These are phyloP conservation scores for Lichina pygmaea DNA, from an alignment of 495 filamentous ascomycete species.

Conservation along the genomic window DNA sequence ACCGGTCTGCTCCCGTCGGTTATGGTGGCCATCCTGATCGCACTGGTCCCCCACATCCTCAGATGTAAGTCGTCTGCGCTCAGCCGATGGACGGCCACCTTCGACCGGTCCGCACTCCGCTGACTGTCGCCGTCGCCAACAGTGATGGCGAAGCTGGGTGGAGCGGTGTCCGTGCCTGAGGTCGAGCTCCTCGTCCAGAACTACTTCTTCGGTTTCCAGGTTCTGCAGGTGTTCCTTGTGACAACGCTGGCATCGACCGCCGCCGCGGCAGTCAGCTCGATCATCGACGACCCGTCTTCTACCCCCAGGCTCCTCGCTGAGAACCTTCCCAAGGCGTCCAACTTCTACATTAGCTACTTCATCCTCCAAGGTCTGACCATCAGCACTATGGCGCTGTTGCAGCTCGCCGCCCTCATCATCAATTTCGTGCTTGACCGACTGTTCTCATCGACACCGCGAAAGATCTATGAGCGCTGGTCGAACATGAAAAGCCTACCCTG, in stretches of 20 bases:
- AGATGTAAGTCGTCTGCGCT: slow-evolving; percentile 23
- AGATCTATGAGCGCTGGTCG: slow-evolving; percentile 41
- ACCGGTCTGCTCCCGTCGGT: slow-evolving; percentile 65
- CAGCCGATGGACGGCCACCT: not conserved
- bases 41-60: slow-evolving; percentile 67
- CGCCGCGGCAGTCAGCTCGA: slow-evolving; percentile 36
- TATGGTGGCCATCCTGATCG: slow-evolving; percentile 63
- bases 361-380: slow-evolving; percentile 80
- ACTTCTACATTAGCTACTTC: slow-evolving; percentile 91
- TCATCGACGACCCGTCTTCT: slow-evolving; percentile 31
- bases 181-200: slow-evolving; percentile 79
- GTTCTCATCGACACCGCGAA: slow-evolving; percentile 47
- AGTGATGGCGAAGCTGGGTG: slow-evolving; percentile 53
- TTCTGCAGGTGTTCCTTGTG: slow-evolving; percentile 84
- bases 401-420: slow-evolving; percentile 51
- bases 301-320: slow-evolving; percentile 39
- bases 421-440: slow-evolving; percentile 51
- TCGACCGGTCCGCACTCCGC: no score
- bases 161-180: slow-evolving; percentile 46
- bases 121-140: not conserved
- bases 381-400: slow-evolving; percentile 44
- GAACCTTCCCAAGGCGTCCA: slow-evolving; percentile 57
- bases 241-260: slow-evolving; percentile 53
- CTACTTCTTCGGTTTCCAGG: slow-evolving; percentile 82
- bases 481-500: slow-evolving; percentile 39